Conservation (phyloP, 257 asterid species). For the Solanum peruvianum region DNA sequence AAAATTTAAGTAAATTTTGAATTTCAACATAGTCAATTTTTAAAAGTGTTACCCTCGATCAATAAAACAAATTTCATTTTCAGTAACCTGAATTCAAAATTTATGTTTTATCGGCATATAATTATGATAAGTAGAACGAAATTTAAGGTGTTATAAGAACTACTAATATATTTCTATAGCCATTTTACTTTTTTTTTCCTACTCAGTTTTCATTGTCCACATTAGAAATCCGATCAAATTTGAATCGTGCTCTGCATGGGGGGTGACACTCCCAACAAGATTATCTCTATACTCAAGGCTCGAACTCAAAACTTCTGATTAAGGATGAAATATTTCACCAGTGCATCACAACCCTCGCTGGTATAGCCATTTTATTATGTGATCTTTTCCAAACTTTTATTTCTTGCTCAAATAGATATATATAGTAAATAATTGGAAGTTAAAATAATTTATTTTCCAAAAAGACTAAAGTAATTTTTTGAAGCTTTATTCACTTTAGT, state of each 20-base stretch:
- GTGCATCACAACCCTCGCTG: too few relatives aligned
- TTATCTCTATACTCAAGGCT: too few relatives aligned
- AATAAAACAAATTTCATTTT: too few relatives aligned
- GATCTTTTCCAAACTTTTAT: neutral
- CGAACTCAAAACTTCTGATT: too few relatives aligned
- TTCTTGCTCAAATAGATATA: neutral
- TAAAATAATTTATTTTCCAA: neutral
- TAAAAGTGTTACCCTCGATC: too few relatives aligned
- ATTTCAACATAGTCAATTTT: too few relatives aligned
- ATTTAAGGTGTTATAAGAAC: neutral
- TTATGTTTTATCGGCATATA: neutral
- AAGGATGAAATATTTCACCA: too few relatives aligned
- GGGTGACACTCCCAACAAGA: too few relatives aligned
- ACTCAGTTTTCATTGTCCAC: accelerated
- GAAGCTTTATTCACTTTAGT: neutral
- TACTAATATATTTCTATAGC: neutral
- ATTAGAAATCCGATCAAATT: too few relatives aligned
- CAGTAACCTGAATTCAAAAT: neutral
- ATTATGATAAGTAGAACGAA: neutral
- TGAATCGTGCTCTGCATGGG: too few relatives aligned
- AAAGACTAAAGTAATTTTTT: neutral
- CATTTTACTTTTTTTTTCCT: too few relatives aligned
- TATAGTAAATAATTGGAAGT: neutral
- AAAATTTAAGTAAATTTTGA: too few relatives aligned
- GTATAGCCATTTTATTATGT: neutral